Conservation (phyloP, 169 alveolate genomes). For the Babesia bigemina region DNA sequence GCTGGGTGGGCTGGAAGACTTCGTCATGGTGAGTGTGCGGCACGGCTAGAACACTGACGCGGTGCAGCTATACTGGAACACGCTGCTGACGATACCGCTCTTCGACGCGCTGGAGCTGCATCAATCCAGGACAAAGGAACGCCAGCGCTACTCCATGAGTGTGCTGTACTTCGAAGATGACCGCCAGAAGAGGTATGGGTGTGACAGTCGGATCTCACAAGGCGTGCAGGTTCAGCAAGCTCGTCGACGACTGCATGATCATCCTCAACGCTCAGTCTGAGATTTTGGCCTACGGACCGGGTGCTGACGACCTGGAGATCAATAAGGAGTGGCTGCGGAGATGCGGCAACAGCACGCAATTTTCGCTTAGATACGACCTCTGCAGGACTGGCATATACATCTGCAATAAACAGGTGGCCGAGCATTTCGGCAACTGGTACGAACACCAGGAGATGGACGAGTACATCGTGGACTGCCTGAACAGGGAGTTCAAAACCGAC, state of each 20-base stretch:
- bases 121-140: not conserved
- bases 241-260: slow-evolving; percentile 23
- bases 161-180: slow-evolving; percentile 34
- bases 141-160: slow-evolving; percentile 31
- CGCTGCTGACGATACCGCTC: slow-evolving; percentile 50
- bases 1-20: slow-evolving; percentile 18
- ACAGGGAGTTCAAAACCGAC: slow-evolving; percentile 38
- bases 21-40: slow-evolving; percentile 29
- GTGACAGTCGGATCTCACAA: not conserved
- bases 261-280: slow-evolving; percentile 8
- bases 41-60: not conserved
- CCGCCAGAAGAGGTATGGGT: slow-evolving; percentile 10
- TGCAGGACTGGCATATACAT: slow-evolving; percentile 40
- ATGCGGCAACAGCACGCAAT: not conserved
- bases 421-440: slow-evolving; percentile 37
- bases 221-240: slow-evolving; percentile 24
- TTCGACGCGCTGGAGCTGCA: slow-evolving; percentile 52
- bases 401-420: slow-evolving; percentile 36
- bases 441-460: slow-evolving; percentile 36
- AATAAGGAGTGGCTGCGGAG: slow-evolving; percentile 14
- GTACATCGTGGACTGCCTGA: slow-evolving; percentile 28
- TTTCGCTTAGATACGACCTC: slow-evolving; percentile 41
- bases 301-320: slow-evolving; percentile 3
- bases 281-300: slow-evolving; percentile 12
- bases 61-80: slow-evolving; percentile 46